These are phyloP conservation scores for Pseudogymnoascus sp. DNA, from an alignment of 2,329 filamentous ascomycete species.

Conservation along the genomic window DNA sequence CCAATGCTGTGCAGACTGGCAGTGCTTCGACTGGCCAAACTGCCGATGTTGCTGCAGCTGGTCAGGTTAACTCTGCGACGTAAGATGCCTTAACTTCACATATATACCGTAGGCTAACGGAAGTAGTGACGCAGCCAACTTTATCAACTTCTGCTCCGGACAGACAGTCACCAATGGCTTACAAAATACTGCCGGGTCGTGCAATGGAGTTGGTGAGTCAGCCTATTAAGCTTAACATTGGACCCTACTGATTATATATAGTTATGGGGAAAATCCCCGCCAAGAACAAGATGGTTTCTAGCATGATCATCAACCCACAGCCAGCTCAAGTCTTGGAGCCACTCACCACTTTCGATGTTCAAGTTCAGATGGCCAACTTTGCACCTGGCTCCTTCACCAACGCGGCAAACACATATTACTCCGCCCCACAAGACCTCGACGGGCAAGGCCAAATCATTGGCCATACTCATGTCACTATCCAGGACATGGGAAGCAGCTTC, in stretches of 20 bases:
- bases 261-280: constrained; percentile 29
- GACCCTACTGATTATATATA: constrained; percentile 10
- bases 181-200: constrained; percentile 50
- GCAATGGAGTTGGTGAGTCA: constrained; percentile 37
- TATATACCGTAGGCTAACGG: constrained; percentile 17
- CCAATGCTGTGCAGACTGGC: constrained; percentile 20
- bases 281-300: constrained; percentile 26
- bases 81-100: constrained; percentile 20
- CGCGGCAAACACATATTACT: constrained; percentile 32
- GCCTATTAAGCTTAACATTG: neutral
- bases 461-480: constrained; percentile 34
- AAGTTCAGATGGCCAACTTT: constrained; percentile 30
- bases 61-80: constrained; percentile 22
- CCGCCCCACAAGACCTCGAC: constrained; percentile 31
- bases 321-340: constrained; percentile 22
- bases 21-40: constrained; percentile 38
- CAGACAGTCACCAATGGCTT: constrained; percentile 49
- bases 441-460: constrained; percentile 29
- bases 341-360: constrained; percentile 26
- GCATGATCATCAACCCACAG: constrained; percentile 23
- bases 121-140: constrained; percentile 38
- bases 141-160: constrained; percentile 25
- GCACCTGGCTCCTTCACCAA: constrained; percentile 34
- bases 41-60: constrained; percentile 26
- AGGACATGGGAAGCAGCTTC: constrained; percentile 29